Evolutionary conservation across 331 rosid species (phyloP).

Genomic region (Pyracantha coccinea): DNA sequence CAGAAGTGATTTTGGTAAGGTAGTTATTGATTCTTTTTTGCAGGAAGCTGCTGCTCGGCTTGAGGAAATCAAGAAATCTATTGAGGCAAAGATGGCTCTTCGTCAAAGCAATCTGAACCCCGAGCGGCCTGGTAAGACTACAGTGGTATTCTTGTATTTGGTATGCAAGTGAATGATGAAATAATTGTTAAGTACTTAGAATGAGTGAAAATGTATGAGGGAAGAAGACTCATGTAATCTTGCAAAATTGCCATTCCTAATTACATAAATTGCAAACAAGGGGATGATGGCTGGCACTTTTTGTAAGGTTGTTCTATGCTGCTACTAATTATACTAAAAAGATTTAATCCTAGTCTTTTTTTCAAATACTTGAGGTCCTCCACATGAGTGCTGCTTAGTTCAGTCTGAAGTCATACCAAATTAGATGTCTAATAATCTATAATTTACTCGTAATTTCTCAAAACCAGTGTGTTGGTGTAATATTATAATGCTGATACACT

Average conservation of each 20-base stretch:
- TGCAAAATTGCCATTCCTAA: neutral
- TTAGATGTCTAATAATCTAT: neutral
- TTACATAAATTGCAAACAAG: neutral
- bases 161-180: neutral
- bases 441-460: neutral
- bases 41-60: constrained; percentile 88
- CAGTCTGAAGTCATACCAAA: neutral
- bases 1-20: constrained; percentile 5
- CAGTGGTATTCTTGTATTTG: neutral
- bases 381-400: neutral
- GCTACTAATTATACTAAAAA: too few species aligned
- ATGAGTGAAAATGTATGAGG: neutral
- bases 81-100: constrained; percentile 80
- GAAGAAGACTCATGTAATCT: neutral
- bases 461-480: neutral
- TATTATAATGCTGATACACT: neutral
- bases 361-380: neutral
- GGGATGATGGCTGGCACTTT: neutral
- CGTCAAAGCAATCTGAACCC: constrained; percentile 92
- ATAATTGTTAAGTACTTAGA: neutral
- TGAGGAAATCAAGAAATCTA: constrained; percentile 79
- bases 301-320: neutral
- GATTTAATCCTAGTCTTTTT: neutral
- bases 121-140: constrained; percentile 84
- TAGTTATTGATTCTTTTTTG: neutral